These are phyloP conservation scores for Fusarium sp. DNA, from an alignment of 2,329 filamentous ascomycete genomes.

Conservation along the genomic window DNA sequence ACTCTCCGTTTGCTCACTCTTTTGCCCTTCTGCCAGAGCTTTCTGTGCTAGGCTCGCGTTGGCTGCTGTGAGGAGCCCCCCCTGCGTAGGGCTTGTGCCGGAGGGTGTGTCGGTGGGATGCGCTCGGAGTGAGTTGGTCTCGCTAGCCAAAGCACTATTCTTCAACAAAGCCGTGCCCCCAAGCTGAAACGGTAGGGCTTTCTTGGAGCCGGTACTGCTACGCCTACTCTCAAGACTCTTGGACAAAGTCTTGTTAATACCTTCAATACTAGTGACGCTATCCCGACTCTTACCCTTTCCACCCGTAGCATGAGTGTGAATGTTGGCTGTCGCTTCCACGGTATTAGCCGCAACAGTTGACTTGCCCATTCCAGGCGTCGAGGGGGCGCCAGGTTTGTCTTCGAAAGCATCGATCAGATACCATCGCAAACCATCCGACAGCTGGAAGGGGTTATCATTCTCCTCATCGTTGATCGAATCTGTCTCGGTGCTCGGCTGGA, in stretches of 20 bases:
- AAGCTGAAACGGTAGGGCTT: constrained; percentile 70
- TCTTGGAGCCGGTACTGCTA: constrained; percentile 87
- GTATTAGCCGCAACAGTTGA: constrained; percentile 90
- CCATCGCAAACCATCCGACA: constrained; percentile 95
- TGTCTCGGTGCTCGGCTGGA: constrained; percentile 64
- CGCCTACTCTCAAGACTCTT: constrained; percentile 92
- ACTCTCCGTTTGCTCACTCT: constrained; percentile 33
- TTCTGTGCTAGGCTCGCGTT: constrained; percentile 37
- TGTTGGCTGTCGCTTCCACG: constrained; percentile 85
- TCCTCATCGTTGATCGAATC: constrained; percentile 72
- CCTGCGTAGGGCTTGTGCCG: constrained; percentile 56
- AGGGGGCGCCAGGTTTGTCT: constrained; percentile 90
- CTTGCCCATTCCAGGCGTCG: constrained; percentile 92
- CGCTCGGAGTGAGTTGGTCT: constrained; percentile 69
- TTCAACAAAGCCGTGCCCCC: constrained; percentile 57
- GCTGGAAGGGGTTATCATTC: constrained; percentile 96
- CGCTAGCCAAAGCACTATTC: constrained; percentile 66
- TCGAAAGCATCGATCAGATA: constrained; percentile 94
- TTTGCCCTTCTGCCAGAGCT: constrained; percentile 23
- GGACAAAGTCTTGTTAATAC: constrained; percentile 80
- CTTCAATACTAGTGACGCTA: constrained; percentile 71
- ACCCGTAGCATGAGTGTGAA: constrained; percentile 62
- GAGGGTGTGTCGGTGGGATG: constrained; percentile 57
- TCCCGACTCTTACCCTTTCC: constrained; percentile 59
- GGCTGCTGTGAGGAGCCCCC: constrained; percentile 42